Conservation (phyloP, 805 yeast genomes). For the Brettanomyces sp. region DNA sequence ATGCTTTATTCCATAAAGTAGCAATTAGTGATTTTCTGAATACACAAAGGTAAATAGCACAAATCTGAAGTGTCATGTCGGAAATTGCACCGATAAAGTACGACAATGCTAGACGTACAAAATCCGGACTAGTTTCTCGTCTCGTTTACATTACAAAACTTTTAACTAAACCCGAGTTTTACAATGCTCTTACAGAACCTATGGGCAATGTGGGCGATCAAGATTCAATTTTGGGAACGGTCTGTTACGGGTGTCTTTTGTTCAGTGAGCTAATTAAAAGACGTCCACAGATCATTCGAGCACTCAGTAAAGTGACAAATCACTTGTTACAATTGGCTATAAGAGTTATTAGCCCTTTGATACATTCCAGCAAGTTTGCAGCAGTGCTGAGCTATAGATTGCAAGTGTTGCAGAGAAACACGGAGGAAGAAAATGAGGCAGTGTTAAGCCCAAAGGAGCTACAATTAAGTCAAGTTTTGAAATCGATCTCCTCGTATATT, state of each 20-base stretch:
- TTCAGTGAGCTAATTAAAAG: slow-evolving; percentile 7
- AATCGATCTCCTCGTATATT: slow-evolving; percentile 21
- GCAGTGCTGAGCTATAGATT: background rate
- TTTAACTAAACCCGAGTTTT: slow-evolving; percentile 17
- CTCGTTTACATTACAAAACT: slow-evolving; percentile 14
- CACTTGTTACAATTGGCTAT: background rate
- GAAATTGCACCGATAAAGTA: no score
- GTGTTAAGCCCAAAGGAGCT: background rate
- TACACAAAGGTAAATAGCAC: no score
- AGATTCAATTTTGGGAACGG: slow-evolving; percentile 24
- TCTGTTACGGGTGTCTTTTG: slow-evolving; percentile 24
- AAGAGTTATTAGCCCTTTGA: background rate
- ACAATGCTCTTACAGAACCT: slow-evolving; percentile 17
- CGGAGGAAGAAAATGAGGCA: background rate
- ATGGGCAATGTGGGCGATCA: slow-evolving; percentile 18
- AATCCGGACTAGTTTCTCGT: background rate
- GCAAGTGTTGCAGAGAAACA: background rate
- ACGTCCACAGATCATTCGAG: slow-evolving; percentile 1
- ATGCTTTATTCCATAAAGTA: no score
- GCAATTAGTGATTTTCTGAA: no score
- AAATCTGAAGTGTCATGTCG: no score
- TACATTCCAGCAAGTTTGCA: background rate
- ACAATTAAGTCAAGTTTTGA: slow-evolving; percentile 6
- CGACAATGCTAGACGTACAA: background rate
- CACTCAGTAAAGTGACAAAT: background rate